Evolutionary conservation across 176 grass and related monocot species (phyloP).

Genomic region (Aegilops umbellulata): DNA sequence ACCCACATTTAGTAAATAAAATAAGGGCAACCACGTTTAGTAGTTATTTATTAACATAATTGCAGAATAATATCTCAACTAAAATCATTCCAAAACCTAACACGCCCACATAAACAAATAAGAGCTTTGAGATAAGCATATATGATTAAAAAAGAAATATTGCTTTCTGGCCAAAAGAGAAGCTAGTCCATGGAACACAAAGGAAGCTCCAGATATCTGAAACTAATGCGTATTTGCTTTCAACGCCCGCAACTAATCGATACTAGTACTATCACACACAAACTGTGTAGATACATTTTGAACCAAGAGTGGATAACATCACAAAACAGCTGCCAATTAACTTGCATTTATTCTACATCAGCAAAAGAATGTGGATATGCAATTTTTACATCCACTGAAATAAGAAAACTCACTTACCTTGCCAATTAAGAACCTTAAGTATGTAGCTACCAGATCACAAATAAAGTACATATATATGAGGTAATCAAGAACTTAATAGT

Average conservation of each 20-base stretch:
- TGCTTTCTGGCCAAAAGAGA: background rate
- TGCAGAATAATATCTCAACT: background rate
- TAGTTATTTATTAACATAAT: background rate
- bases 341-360: background rate
- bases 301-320: background rate
- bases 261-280: background rate
- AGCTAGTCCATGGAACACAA: background rate
- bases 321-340: background rate
- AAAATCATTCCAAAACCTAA: background rate
- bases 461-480: background rate
- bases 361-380: background rate
- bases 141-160: background rate
- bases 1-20: too few species aligned
- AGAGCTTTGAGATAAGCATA: background rate
- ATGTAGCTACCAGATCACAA: background rate
- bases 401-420: background rate
- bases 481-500: background rate
- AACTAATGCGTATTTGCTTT: background rate
- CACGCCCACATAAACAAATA: background rate
- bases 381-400: background rate
- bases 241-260: too few species aligned
- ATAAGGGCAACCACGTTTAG: background rate
- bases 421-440: background rate
- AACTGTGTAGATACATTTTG: background rate
- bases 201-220: background rate